phyloP scores from a whole-genome alignment of 2,329 filamentous ascomycete species.

The Stromatinia cepivora region DNA sequence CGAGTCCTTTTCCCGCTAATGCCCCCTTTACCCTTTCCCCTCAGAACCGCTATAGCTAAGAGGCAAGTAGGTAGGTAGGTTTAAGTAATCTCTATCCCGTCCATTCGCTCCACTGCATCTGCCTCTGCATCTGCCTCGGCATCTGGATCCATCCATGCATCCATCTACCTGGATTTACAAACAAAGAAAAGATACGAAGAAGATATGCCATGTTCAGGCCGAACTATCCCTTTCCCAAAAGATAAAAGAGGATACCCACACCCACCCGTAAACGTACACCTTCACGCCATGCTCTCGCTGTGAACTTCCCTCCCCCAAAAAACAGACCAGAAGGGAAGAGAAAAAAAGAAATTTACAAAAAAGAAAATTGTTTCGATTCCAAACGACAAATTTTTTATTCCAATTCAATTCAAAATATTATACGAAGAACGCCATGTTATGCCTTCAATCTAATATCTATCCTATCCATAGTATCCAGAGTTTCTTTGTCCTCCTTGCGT shows the following conservation, averaged over 20 bases:
- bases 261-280: neutral
- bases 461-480: conserved; percentile 29
- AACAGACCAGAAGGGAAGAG: neutral
- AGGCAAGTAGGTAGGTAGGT: neutral
- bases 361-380: neutral
- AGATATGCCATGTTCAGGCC: neutral
- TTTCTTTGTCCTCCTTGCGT: conserved; percentile 29
- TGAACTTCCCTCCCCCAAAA: neutral
- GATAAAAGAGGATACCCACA: neutral
- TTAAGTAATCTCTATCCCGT: neutral
- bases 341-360: conserved; percentile 2
- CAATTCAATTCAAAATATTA: neutral
- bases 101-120: neutral
- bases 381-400: neutral
- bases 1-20: too few relatives aligned
- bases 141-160: neutral
- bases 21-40: too few relatives aligned
- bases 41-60: too few relatives aligned
- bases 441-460: neutral
- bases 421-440: conserved; percentile 1
- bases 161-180: conserved; percentile 11
- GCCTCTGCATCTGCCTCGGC: neutral
- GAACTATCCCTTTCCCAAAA: neutral
- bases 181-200: neutral
- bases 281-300: conserved; percentile 7